Conservation (phyloP, 345 rosid species). For the Aquilaria yunnanensis region DNA sequence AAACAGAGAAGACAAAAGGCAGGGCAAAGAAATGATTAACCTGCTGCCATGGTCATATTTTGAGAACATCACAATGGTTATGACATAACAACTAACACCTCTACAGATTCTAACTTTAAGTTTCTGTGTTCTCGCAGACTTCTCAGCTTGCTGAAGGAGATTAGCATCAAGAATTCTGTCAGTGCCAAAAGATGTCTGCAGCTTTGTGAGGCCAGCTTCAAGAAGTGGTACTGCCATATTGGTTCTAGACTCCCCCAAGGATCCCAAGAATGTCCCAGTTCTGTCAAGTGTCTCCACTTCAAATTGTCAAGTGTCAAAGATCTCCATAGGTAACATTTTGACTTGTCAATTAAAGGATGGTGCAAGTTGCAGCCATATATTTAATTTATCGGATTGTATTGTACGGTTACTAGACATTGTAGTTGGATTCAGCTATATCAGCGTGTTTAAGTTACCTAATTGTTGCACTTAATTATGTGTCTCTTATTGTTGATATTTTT, state of each 20-base stretch:
- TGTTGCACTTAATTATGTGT: no score
- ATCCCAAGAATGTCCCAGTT: conserved; percentile 95
- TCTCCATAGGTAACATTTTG: no score
- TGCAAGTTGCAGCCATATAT: no score
- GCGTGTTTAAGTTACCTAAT: no score
- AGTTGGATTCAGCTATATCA: no score
- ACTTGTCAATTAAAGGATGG: no score
- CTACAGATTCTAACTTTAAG: conserved; percentile 51
- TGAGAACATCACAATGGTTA: not conserved
- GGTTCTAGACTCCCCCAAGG: conserved; percentile 83
- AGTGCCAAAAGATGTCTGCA: conserved; percentile 77
- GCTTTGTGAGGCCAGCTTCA: conserved; percentile 90
- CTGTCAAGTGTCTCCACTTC: conserved; percentile 93
- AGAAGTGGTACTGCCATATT: conserved; percentile 69
- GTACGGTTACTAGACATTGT: no score
- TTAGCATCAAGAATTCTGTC: conserved; percentile 79
- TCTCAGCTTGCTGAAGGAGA: conserved; percentile 84
- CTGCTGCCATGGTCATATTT: not conserved
- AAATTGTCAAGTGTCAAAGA: conserved; percentile 32
- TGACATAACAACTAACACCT: not conserved
- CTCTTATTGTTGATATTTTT: no score
- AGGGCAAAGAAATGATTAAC: not conserved
- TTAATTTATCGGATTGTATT: no score
- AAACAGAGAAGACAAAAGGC: no score
- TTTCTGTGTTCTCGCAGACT: conserved; percentile 79